Evolutionary conservation across 2,329 filamentous ascomycete genomes (phyloP).

Genomic region (Apiospora rasikravindrae): DNA sequence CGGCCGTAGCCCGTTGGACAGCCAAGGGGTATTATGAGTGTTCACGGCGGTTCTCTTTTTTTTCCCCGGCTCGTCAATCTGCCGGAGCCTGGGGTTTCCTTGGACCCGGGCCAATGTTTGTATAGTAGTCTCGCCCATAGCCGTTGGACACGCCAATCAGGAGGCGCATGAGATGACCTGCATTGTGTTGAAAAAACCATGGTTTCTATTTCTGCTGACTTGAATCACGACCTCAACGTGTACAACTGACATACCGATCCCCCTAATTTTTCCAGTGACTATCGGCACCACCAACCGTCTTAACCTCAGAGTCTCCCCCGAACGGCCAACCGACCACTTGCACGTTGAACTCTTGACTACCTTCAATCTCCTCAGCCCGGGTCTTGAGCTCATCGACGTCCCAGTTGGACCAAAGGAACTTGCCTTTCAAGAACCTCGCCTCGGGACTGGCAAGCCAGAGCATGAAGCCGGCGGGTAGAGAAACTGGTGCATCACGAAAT

Average conservation of each 20-base stretch:
- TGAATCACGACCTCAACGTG: background rate
- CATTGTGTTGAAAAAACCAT: background rate
- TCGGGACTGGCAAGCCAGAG: constrained; percentile 52
- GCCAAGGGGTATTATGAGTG: too few relatives aligned
- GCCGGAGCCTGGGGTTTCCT: too few relatives aligned
- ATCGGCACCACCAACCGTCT: background rate
- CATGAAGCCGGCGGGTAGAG: constrained; percentile 47
- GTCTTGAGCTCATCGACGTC: constrained; percentile 55
- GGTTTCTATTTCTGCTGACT: background rate
- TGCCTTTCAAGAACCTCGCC: constrained; percentile 51
- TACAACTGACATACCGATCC: background rate
- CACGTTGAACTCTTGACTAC: constrained; percentile 25
- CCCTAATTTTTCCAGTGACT: background rate
- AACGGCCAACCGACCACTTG: constrained; percentile 28
- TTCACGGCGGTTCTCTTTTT: too few relatives aligned
- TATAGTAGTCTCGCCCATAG: background rate
- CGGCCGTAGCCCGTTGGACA: too few relatives aligned
- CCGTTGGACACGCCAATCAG: background rate
- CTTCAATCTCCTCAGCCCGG: constrained; percentile 40
- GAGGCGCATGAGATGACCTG: background rate
- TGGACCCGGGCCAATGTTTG: too few relatives aligned
- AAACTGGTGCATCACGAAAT: constrained; percentile 28
- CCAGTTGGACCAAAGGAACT: constrained; percentile 55
- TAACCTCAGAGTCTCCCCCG: background rate
- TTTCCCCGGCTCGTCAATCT: too few relatives aligned